A percentile compares a stretch with the other conserved stretches of the same genome.
Conservation (phyloP, 2,329 filamentous ascomycete genomes). For the Hymenoscyphus linearis region DNA sequence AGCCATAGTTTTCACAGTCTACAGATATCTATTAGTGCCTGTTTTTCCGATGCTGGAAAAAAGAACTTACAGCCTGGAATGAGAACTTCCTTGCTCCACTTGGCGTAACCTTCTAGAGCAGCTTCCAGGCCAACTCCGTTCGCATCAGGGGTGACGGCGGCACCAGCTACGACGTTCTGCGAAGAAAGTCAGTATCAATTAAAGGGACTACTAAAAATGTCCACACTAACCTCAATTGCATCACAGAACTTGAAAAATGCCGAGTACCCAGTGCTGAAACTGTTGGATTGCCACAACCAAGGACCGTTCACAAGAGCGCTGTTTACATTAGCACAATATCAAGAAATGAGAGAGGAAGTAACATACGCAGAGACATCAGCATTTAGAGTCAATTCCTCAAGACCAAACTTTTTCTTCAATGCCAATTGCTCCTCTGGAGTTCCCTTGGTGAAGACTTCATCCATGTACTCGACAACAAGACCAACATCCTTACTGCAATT, state of each 20-base stretch:
- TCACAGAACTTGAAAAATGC: slow-evolving; percentile 41
- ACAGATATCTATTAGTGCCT: neutral
- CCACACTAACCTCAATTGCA: slow-evolving; percentile 33
- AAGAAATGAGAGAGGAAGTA: neutral
- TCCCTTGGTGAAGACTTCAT: slow-evolving; percentile 41
- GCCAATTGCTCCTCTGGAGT: slow-evolving; percentile 36
- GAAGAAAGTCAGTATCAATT: neutral
- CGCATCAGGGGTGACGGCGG: slow-evolving; percentile 30
- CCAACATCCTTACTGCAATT: slow-evolving; percentile 52
- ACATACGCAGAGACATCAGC: slow-evolving; percentile 33
- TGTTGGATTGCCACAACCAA: slow-evolving; percentile 52
- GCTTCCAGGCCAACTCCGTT: slow-evolving; percentile 49
- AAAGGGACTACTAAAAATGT: neutral
- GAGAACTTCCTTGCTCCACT: slow-evolving; percentile 43
- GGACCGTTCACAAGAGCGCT: slow-evolving; percentile 50
- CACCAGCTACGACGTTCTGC: slow-evolving; percentile 32
- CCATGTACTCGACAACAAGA: slow-evolving; percentile 49
- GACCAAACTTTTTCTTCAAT: slow-evolving; percentile 48
- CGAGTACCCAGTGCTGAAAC: slow-evolving; percentile 44
- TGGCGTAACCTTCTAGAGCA: slow-evolving; percentile 49
- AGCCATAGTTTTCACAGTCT: slow-evolving; percentile 45
- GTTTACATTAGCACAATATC: slow-evolving; percentile 4
- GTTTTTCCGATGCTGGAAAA: neutral
- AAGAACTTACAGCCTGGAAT: slow-evolving; percentile 43
- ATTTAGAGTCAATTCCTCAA: slow-evolving; percentile 42